These are phyloP conservation scores for Backusella luteola DNA, from an alignment of 192 early-diverging fungal species.

Conservation along the genomic window DNA sequence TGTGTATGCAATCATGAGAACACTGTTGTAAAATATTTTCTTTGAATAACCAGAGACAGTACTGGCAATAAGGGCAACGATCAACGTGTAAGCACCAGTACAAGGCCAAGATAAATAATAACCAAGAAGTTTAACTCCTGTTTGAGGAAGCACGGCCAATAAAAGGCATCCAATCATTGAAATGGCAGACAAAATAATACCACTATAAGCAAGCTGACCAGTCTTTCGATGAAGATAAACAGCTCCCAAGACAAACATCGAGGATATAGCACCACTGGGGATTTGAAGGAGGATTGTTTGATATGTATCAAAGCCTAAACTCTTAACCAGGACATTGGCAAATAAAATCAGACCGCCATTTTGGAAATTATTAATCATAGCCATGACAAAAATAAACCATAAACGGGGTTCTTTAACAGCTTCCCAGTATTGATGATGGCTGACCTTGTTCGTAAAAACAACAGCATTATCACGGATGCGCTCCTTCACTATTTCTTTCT, in stretches of 20 bases:
- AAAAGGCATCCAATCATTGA: neutral
- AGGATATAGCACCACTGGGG: neutral
- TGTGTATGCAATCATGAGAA: conserved; percentile 12
- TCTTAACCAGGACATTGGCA: conserved; percentile 1
- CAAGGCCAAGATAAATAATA: neutral
- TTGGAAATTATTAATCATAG: conserved; percentile 1
- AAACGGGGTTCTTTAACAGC: conserved; percentile 21
- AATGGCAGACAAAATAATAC: neutral
- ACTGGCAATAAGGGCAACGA: neutral
- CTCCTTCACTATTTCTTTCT: too few relatives aligned
- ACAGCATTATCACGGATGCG: too few relatives aligned
- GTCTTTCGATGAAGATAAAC: neutral
- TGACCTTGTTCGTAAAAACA: too few relatives aligned
- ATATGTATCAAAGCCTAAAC: conserved; percentile 17
- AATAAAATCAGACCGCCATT: conserved; percentile 28
- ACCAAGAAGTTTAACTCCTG: neutral
- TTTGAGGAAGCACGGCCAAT: neutral
- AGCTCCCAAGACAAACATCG: neutral
- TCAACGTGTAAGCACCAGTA: neutral
- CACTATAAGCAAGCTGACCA: neutral
- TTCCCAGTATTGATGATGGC: conserved; percentile 23
- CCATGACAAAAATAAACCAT: conserved; percentile 5
- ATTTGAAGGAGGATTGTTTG: conserved; percentile 13
- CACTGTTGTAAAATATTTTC: conserved; percentile 7
- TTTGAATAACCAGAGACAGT: conserved; percentile 17